Base-by-base conservation (phyloP, 202 grass and related monocot species). In the Cymbopogon flexuosus region DNA sequence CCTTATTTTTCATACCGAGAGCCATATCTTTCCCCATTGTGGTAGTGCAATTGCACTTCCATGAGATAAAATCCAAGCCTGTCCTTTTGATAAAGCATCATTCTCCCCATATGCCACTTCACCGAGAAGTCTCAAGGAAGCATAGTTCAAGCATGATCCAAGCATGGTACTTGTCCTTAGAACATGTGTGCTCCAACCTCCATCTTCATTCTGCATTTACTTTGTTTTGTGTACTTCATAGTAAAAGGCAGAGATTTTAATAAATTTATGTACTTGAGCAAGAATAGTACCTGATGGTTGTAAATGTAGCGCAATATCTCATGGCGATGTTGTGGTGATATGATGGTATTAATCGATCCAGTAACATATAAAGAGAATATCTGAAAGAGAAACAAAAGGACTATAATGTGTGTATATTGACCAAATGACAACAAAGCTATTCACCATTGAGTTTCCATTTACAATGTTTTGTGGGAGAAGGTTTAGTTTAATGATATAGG, bases 21-120 rank as follows among this genome's bases (percentile, higher is more conserved):
- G 49, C 49, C 49, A 52, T 52, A 39, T 39, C 1, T 39, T 39
- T 39, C 36, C 47, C 47, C 57, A 78, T 37, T 60, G 62, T n/a
- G 76, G 59, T 46, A 66, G 15, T 3, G 76, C 76, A 14, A 60
- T 45, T 24, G 76, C 76, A 49, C 40, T 62, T 36, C 76, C 76
- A 63, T 79, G 76, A 11, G 34, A 65, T 29, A 68, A 66, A 68
- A 79, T 79, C 76, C 76, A 79, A 22, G 15, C 39, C 0, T 39
- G n/a, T 24, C 34, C 76, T 68, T 68, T 79, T 16, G 24, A 18
- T 21, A 79, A 10, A 15, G 75, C 31, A 33, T 67, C 76, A 64
- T 33, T 7, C 18, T 52, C 49, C 7, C 14, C 10, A n/a, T 68
- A 5, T 46, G 19, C 1, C 33, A 10, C 76, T 27, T 79, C 58